Evolutionary conservation across 2,329 filamentous ascomycete species (phyloP).

Genomic region (Sporothrix luriei): DNA sequence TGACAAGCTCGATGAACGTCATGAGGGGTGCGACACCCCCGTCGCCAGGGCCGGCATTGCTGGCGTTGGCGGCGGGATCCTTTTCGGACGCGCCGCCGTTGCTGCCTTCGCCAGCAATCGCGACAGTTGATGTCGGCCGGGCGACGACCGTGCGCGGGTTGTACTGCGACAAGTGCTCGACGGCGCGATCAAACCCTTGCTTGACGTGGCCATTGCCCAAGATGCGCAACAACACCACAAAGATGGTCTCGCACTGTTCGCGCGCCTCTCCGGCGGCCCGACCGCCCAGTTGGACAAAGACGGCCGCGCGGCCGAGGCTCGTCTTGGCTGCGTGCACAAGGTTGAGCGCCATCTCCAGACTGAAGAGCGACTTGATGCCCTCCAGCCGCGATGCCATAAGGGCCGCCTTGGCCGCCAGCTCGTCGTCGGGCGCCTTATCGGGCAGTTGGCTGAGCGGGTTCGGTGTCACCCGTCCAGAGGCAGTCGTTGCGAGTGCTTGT

Average conservation of each 20-base stretch:
- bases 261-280: constrained; percentile 80
- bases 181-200: constrained; percentile 89
- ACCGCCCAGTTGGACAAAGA: constrained; percentile 79
- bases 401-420: constrained; percentile 94
- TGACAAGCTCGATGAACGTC: constrained; percentile 95
- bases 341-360: constrained; percentile 89
- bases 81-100: background rate
- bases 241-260: constrained; percentile 87
- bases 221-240: constrained; percentile 79
- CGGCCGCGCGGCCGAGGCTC: constrained; percentile 79
- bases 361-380: constrained; percentile 92
- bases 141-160: constrained; percentile 81
- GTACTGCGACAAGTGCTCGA: constrained; percentile 86
- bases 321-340: constrained; percentile 87
- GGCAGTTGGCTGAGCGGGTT: constrained; percentile 26
- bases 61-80: background rate
- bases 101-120: constrained; percentile 53
- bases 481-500: background rate
- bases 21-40: constrained; percentile 82
- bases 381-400: constrained; percentile 94
- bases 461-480: constrained; percentile 28
- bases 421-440: constrained; percentile 74
- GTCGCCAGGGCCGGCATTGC: constrained; percentile 15
- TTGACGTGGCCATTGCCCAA: constrained; percentile 86
- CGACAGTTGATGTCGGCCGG: constrained; percentile 62